Base-by-base conservation (phyloP, 2,329 filamentous ascomycete genomes). In the Neocatenulostroma microsporum region DNA sequence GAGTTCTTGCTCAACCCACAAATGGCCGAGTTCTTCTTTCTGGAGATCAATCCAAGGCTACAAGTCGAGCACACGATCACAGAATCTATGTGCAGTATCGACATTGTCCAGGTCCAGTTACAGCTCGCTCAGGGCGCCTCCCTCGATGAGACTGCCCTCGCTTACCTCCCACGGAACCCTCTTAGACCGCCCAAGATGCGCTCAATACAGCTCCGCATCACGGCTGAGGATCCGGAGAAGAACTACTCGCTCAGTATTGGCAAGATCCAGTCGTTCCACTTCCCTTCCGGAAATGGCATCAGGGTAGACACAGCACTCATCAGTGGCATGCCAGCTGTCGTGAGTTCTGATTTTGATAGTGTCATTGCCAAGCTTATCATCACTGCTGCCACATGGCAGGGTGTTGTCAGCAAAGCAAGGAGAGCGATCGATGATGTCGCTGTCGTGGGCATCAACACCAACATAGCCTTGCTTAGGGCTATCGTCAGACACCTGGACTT, bases 31-130 rank as follows among this genome's bases (percentile, higher is more conserved):
- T 74, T 70, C 52, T 78, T 69, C 55, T 78, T 79, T 46, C 55
- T 79, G 5, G 75, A 79, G 48, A 66, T 78, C 44, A 79, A 79
- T 37, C 74, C 75, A 0, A 63, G 75, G 3, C 53, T 78, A 2
- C 74, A 78, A 49, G 75, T 79, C 25, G 75, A 79, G 45, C 75
- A 78, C 48, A 78, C 75, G 1, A 69, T 78, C 36, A 77, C 73
- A 0, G 75, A 79, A 45, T 64, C 62, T 3, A 69, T 80, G 6
- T 67, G 67, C 5, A 62, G 59, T 1, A 56, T 69, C 6, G 74
- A 79, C 40, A 62, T 79, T 3, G 74, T 78, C 12, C 66, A 67
- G 45, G 57, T 62, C 2, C 75, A 79, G 40, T 60, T 79, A 1
- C 54, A 69, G 2, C 54, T 78, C 6, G 66, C 73, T 1, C 72